Conservation (phyloP, 2,329 filamentous ascomycete species). For the Ascochyta lentis region DNA sequence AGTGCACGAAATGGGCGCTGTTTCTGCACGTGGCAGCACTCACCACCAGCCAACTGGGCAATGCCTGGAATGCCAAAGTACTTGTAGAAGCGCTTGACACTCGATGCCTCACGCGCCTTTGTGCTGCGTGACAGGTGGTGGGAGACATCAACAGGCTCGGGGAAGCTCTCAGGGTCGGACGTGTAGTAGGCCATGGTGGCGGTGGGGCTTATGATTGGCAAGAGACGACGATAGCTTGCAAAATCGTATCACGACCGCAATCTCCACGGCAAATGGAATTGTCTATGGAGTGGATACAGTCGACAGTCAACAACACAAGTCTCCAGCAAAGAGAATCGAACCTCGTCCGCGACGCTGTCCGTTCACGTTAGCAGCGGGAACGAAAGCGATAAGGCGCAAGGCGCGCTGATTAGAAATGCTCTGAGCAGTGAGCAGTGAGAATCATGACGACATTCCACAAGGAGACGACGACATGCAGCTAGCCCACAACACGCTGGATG, state of each 20-base stretch:
- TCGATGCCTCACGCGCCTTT: conserved; percentile 67
- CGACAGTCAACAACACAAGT: no score
- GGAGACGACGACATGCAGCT: conserved; percentile 17
- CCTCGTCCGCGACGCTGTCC: conserved; percentile 8
- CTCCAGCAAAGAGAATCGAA: neutral
- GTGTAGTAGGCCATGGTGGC: conserved; percentile 33
- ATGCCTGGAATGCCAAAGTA: conserved; percentile 73
- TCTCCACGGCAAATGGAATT: neutral
- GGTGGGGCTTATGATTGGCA: neutral
- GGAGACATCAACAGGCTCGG: conserved; percentile 73
- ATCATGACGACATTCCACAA: conserved; percentile 28
- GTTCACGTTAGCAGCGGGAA: conserved; percentile 10
- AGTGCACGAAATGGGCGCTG: conserved; percentile 8
- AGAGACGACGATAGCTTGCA: neutral
- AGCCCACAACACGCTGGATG: conserved; percentile 15
- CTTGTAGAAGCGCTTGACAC: conserved; percentile 84
- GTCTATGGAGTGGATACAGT: neutral
- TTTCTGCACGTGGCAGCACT: neutral
- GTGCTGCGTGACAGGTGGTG: conserved; percentile 79
- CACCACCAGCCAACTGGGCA: conserved; percentile 67
- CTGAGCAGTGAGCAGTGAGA: neutral
- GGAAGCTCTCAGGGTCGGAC: conserved; percentile 39
- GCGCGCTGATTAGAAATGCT: conserved; percentile 36
- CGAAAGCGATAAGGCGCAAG: conserved; percentile 24
- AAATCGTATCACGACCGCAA: neutral